Percentiles rank a stretch among this genome's conserved stretches.
phyloP scores from a whole-genome alignment of 2,329 filamentous ascomycete genomes.

The Aspergillus aculeatinus region DNA sequence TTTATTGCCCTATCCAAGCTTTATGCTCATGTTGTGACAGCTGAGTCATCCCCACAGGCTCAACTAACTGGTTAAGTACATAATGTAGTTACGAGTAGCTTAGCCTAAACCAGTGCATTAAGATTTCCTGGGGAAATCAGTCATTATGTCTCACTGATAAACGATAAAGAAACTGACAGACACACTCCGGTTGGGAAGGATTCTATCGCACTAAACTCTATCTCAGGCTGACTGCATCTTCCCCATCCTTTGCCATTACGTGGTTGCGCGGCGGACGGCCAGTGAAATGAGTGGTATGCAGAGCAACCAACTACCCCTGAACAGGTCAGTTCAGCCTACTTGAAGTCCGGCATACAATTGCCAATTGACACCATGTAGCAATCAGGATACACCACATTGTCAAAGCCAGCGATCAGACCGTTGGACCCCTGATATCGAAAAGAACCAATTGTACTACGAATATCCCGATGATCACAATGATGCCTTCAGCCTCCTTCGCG shows the following conservation, averaged over 20 bases:
- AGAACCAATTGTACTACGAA: background rate
- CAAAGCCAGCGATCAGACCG: background rate
- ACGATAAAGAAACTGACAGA: background rate
- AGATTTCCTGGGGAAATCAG: background rate
- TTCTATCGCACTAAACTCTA: conserved; percentile 1
- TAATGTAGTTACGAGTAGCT: too few relatives aligned
- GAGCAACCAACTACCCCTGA: conserved; percentile 2
- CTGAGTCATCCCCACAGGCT: background rate
- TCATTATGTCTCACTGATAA: background rate
- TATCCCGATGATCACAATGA: background rate
- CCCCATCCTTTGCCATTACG: background rate
- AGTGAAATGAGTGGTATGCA: conserved; percentile 7
- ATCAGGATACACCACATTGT: background rate
- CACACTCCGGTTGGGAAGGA: background rate
- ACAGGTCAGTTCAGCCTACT: conserved; percentile 1
- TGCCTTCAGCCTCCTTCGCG: background rate
- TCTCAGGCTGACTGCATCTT: conserved; percentile 2
- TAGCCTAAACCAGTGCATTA: background rate
- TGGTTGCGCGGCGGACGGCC: background rate
- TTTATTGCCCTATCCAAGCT: background rate
- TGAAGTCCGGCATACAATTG: background rate
- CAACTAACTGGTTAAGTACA: background rate
- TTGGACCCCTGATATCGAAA: conserved; percentile 2
- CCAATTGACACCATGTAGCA: background rate
- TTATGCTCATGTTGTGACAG: background rate